A percentile compares a stretch with the other conserved stretches of the same genome.
phyloP scores from a whole-genome alignment of 805 yeast species.

The Dipodascus geniculatus region DNA sequence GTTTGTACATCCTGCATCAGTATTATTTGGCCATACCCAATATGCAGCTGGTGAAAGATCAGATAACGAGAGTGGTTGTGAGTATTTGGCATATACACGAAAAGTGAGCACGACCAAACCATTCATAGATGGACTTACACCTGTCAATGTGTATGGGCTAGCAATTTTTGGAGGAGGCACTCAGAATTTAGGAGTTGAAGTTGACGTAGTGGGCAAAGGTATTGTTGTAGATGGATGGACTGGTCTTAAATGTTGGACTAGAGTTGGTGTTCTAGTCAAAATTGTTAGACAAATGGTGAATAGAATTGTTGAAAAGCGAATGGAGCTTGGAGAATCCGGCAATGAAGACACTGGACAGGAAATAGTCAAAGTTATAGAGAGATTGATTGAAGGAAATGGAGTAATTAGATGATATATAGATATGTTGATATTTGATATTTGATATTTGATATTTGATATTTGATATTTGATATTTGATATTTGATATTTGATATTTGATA shows the following conservation, averaged over 20 bases:
- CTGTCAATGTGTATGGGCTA: slow-evolving; percentile 59
- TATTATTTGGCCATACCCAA: slow-evolving; percentile 43
- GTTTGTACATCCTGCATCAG: slow-evolving; percentile 79
- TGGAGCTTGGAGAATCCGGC: slow-evolving; percentile 38
- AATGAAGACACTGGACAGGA: slow-evolving; percentile 17
- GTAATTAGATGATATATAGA: neutral
- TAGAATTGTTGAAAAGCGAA: slow-evolving; percentile 47
- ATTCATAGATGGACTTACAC: slow-evolving; percentile 67
- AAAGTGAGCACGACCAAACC: slow-evolving; percentile 49
- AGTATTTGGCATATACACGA: slow-evolving; percentile 54
- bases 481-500: no score
- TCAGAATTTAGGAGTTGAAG: slow-evolving; percentile 21
- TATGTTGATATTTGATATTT: no score
- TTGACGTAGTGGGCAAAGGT: slow-evolving; percentile 57
- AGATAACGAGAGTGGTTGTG: slow-evolving; percentile 10
- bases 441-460: no score
- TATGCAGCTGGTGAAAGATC: slow-evolving; percentile 17
- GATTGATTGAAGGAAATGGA: slow-evolving; percentile 24
- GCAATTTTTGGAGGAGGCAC: slow-evolving; percentile 63
- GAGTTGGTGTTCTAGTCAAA: slow-evolving; percentile 77
- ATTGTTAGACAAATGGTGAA: slow-evolving; percentile 58
- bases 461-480: no score
- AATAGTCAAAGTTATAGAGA: slow-evolving; percentile 21
- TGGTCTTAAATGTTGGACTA: slow-evolving; percentile 86
- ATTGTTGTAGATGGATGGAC: slow-evolving; percentile 81